phyloP scores from a whole-genome alignment of 306 rosid species.

The Fragaria iinumae region DNA sequence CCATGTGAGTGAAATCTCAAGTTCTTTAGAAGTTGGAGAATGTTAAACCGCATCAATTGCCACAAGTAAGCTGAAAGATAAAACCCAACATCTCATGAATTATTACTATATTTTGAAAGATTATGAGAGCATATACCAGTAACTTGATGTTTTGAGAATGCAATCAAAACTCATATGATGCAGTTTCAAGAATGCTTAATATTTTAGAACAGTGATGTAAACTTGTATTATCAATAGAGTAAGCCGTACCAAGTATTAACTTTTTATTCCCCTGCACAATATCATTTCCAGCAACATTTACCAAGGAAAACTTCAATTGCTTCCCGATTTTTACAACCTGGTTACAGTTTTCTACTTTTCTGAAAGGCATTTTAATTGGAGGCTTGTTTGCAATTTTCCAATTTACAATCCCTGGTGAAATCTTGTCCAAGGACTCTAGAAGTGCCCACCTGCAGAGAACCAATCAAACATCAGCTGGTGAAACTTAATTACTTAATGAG shows the following conservation, averaged over 20 bases:
- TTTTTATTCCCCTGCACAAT: slow-evolving; percentile 95
- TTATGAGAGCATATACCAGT: neutral
- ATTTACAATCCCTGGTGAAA: slow-evolving; percentile 86
- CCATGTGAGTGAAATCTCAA: slow-evolving; percentile 91
- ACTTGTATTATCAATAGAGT: neutral
- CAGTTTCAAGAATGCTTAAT: slow-evolving; percentile 1
- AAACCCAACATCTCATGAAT: slow-evolving; percentile 16
- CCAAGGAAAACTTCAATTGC: slow-evolving; percentile 85
- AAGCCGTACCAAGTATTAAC: slow-evolving; percentile 70
- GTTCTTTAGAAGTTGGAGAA: slow-evolving; percentile 85
- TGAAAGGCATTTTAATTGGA: slow-evolving; percentile 97
- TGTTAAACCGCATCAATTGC: slow-evolving; percentile 95
- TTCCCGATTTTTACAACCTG: slow-evolving; percentile 93
- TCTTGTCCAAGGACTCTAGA: slow-evolving; percentile 82
- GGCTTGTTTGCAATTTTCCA: slow-evolving; percentile 97
- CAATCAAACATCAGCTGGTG: slow-evolving; percentile 14
- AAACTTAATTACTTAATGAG: neutral
- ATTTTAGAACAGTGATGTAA: neutral
- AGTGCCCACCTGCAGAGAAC: slow-evolving; percentile 75
- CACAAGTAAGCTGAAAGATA: slow-evolving; percentile 78
- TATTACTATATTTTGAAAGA: neutral
- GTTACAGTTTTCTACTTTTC: slow-evolving; percentile 96
- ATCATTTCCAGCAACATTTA: slow-evolving; percentile 94
- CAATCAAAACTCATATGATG: neutral
- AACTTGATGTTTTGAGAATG: neutral